A percentile compares a stretch with the other conserved stretches of the same genome.
These are phyloP conservation scores for Fusarium sp. DNA, from an alignment of 2,329 filamentous ascomycete genomes.

Conservation along the genomic window DNA sequence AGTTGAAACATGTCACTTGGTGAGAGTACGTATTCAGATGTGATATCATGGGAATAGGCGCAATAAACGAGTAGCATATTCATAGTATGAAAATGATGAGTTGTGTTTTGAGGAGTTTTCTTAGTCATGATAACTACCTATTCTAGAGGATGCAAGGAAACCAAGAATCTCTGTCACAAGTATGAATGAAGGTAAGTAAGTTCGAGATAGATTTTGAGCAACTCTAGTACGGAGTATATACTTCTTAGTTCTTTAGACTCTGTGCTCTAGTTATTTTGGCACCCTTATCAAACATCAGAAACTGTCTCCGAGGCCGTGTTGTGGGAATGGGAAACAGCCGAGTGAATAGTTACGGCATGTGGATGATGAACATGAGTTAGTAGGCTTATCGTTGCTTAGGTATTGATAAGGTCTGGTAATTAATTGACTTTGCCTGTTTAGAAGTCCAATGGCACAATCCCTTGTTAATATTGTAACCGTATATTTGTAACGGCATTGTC, in stretches of 20 bases:
- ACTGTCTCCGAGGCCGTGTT: not conserved
- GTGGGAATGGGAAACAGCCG: not conserved
- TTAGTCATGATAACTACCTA: not conserved
- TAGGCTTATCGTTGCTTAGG: not conserved
- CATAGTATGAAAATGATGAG: not conserved
- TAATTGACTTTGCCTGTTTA: not conserved
- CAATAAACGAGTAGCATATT: constrained; percentile 13
- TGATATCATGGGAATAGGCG: constrained; percentile 13
- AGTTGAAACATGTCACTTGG: constrained; percentile 11
- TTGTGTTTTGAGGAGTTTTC: not conserved
- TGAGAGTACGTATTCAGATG: not conserved
- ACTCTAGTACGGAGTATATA: too few species aligned
- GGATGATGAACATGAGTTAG: not conserved
- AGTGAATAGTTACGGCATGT: not conserved
- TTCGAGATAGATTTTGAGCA: not conserved
- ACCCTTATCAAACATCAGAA: not conserved
- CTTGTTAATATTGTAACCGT: not conserved
- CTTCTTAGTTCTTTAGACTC: not conserved
- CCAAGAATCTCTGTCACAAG: not conserved
- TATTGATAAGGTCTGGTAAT: not conserved
- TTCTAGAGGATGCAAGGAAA: not conserved
- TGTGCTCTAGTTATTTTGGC: not conserved
- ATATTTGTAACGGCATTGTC: not conserved
- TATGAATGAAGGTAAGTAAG: too few species aligned
- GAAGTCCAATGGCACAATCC: not conserved